A percentile compares a stretch with the other conserved stretches of the same genome.
phyloP scores from a whole-genome alignment of 768 basidiomycete genomes.

The Botryobasidium botryosum region DNA sequence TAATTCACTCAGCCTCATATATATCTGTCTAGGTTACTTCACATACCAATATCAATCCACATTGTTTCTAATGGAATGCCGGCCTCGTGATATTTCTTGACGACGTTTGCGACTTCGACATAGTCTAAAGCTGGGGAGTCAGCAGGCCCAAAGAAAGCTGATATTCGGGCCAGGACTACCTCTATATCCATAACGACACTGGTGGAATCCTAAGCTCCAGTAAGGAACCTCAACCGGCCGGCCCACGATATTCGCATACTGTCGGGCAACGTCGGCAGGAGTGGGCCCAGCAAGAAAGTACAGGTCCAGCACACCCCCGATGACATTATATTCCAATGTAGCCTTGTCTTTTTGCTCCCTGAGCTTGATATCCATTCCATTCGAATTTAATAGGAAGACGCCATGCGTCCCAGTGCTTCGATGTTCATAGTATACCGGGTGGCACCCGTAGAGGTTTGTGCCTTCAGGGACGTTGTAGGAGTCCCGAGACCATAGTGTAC shows the following conservation, averaged over 20 bases:
- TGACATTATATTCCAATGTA: too few relatives aligned
- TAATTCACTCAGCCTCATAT: neutral
- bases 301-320: conserved; percentile 17
- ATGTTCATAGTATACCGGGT: conserved; percentile 58
- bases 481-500: conserved; percentile 23
- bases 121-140: neutral
- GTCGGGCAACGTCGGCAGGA: conserved; percentile 13
- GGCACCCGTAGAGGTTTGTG: conserved; percentile 38
- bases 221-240: conserved; percentile 16
- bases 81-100: neutral
- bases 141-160: neutral
- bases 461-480: conserved; percentile 19
- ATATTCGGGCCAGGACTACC: neutral
- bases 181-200: neutral
- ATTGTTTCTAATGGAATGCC: neutral
- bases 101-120: neutral
- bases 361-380: conserved; percentile 62
- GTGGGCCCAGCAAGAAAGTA: conserved; percentile 13
- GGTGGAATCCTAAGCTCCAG: conserved; percentile 12
- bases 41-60: neutral
- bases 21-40: too few relatives aligned
- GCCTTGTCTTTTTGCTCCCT: too few relatives aligned
- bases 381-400: conserved; percentile 54
- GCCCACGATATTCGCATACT: conserved; percentile 18
- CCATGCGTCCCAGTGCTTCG: conserved; percentile 58